Conservation (phyloP, 2,329 filamentous ascomycete genomes). For the Stagonosporopsis chrysanthemi region DNA sequence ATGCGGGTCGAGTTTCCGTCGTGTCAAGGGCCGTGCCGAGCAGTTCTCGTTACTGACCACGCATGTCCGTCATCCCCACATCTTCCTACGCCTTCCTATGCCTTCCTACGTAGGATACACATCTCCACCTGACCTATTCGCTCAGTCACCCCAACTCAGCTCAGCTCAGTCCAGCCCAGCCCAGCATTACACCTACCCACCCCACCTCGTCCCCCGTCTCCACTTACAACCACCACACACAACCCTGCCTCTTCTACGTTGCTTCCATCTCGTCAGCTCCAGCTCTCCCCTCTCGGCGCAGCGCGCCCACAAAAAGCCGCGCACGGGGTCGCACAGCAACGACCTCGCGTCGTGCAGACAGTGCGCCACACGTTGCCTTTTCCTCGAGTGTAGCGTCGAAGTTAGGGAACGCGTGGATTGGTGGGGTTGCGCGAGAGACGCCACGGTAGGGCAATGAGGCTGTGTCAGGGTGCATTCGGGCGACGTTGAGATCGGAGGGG, state of each 20-base stretch:
- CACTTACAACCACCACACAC: background rate
- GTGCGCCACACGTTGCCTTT: slow-evolving; percentile 17
- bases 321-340: slow-evolving; percentile 11
- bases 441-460: slow-evolving; percentile 12
- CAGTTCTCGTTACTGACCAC: background rate
- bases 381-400: slow-evolving; percentile 1
- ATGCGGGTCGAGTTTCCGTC: background rate
- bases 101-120: too few species aligned
- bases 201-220: background rate
- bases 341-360: slow-evolving; percentile 9
- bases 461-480: slow-evolving; percentile 6
- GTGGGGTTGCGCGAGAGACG: slow-evolving; percentile 1
- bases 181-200: background rate
- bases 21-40: background rate
- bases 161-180: background rate
- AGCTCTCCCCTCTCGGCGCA: background rate
- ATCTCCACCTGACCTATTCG: too few species aligned
- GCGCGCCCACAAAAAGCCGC: background rate
- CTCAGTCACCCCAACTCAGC: too few species aligned
- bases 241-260: slow-evolving; percentile 20
- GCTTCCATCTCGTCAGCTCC: slow-evolving; percentile 15
- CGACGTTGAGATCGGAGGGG: background rate
- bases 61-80: too few species aligned
- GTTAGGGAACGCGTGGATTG: slow-evolving; percentile 8
- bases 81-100: too few species aligned